Evolutionary conservation across 1,284 basidiomycete species (phyloP), one percentile per base, ranked within the genome.

Genomic region (Apiotrichum gracile): DNA sequence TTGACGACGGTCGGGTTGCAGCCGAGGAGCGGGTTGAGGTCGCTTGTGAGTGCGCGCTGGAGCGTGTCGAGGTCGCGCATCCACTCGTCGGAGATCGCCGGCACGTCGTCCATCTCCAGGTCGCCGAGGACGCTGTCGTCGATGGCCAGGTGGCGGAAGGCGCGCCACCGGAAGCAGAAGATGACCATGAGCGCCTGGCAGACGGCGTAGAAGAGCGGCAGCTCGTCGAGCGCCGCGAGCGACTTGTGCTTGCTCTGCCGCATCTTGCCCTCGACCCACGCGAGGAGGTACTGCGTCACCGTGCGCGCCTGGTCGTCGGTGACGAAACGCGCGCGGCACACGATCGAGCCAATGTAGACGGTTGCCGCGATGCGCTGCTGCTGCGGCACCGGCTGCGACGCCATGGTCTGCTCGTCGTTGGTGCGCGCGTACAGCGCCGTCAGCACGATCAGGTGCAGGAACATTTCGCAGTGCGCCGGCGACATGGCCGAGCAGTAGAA

Each of bases 161-260:
- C 72, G 57, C 90, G 78, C 94, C 93, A 98, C 19, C 94, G 80
- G 78, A 98, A 99, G 74, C 96, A 98, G 74, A 98, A 99, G 60
- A 98, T 91, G 65, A 98, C 82, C 73, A 99, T 96, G 7, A 92
- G 83, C 0, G 93, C 88, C 70, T 98, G 96, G 1, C 85, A 79
- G 29, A 97, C 87, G 6, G 94, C 91, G 72, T 97, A 98, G 72
- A 97, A 97, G 24, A 94, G 82, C 2, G 69, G 70, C 10, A 71
- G 57, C 56, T 74, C 72, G 46, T 72, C 67, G 19, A 62, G 44
- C 12, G 45, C 14, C 27, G 80, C 81, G 64, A 86, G 82, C 51
- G 86, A 82, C 24, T 78, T 74, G 47, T 77, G 71, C 22, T 38
- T 31, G 42, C 88, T 87, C 41, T 82, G 79, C 48, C 88, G 85